Percentiles rank a stretch among this genome's conserved stretches.
Evolutionary conservation across 495 filamentous ascomycete species (phyloP).

Genomic region (Apiosordaria backusii): DNA sequence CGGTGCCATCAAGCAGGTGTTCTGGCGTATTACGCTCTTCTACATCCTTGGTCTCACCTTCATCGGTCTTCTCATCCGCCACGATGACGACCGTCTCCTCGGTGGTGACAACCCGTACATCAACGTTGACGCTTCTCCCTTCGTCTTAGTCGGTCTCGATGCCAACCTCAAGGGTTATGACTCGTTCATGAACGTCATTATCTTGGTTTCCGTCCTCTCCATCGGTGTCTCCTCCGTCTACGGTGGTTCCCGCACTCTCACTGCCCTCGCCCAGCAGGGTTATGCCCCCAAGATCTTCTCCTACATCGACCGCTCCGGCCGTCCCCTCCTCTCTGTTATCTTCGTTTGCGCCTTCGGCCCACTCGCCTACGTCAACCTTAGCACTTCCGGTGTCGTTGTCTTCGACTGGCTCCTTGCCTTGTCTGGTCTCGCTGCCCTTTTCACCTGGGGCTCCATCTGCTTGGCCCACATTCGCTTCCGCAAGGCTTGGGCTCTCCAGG

Average conservation of each 20-base stretch:
- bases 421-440: constrained; percentile 65
- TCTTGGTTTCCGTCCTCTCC: constrained; percentile 65
- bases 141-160: constrained; percentile 66
- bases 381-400: constrained; percentile 43
- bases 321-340: constrained; percentile 51
- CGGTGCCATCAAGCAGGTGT: constrained; percentile 67
- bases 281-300: constrained; percentile 56
- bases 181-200: constrained; percentile 71
- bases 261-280: constrained; percentile 57
- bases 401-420: constrained; percentile 68
- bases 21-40: constrained; percentile 70
- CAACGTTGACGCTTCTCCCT: constrained; percentile 63
- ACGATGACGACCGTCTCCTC: constrained; percentile 52
- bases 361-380: constrained; percentile 54
- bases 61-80: constrained; percentile 67
- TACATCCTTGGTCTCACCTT: constrained; percentile 72
- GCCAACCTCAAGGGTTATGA: constrained; percentile 64
- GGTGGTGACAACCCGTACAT: constrained; percentile 46
- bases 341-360: constrained; percentile 47
- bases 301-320: constrained; percentile 57
- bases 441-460: constrained; percentile 73
- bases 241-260: constrained; percentile 65
- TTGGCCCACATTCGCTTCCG: constrained; percentile 66
- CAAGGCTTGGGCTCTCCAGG: constrained; percentile 59
- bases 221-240: constrained; percentile 66